These are phyloP conservation scores for Suillus subluteus DNA, from an alignment of 768 basidiomycete species.

Conservation along the genomic window DNA sequence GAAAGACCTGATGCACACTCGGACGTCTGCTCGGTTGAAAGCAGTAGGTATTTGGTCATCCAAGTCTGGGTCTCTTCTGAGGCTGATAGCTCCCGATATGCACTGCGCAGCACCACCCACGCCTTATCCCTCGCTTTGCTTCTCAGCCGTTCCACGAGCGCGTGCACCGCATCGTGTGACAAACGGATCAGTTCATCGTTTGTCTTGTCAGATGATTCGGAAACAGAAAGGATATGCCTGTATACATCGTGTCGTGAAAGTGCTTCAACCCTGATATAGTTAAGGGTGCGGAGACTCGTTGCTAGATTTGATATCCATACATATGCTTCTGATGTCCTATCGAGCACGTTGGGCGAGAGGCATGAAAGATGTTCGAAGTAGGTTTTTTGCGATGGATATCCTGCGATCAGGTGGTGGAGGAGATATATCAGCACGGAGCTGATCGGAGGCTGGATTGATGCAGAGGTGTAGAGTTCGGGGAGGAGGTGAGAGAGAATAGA, in stretches of 20 bases:
- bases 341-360: constrained; percentile 39
- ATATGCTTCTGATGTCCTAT: constrained; percentile 37
- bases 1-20: constrained; percentile 23
- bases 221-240: constrained; percentile 23
- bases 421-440: constrained; percentile 50
- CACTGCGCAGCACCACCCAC: constrained; percentile 62
- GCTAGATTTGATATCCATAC: constrained; percentile 60
- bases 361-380: constrained; percentile 39
- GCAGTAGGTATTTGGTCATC: constrained; percentile 52
- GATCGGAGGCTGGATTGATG: constrained; percentile 18
- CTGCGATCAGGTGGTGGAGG: constrained; percentile 57
- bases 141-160: constrained; percentile 51
- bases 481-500: constrained; percentile 65
- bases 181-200: constrained; percentile 22
- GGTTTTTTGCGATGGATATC: constrained; percentile 67
- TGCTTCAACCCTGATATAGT: constrained; percentile 56
- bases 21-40: constrained; percentile 40
- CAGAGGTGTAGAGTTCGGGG: constrained; percentile 46
- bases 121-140: constrained; percentile 53
- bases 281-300: constrained; percentile 51
- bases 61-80: constrained; percentile 46
- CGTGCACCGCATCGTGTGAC: constrained; percentile 45
- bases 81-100: constrained; percentile 61
- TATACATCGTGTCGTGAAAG: constrained; percentile 41
- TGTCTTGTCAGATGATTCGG: constrained; percentile 9